Percentiles rank a stretch among this genome's conserved stretches.
Evolutionary conservation across 164 flowering plant species (phyloP).

Genomic region (Malania oleifera): DNA sequence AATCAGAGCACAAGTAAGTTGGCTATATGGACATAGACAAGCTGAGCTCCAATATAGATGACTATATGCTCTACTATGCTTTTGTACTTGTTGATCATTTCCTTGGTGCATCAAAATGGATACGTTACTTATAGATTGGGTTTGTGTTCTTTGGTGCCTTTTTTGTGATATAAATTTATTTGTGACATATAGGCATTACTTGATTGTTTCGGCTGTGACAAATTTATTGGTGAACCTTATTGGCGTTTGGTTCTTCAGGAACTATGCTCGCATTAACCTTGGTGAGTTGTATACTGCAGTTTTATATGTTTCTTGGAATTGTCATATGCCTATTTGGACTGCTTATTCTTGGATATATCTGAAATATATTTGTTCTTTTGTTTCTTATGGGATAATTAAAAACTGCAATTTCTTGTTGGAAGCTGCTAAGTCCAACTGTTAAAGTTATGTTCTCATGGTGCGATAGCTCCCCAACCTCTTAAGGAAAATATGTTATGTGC

Average conservation of each 20-base stretch:
- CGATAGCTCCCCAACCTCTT: too few species aligned
- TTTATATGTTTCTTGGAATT: conserved; percentile 4
- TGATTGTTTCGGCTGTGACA: conserved; percentile 92
- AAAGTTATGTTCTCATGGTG: too few species aligned
- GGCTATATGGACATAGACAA: background rate
- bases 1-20: conserved; percentile 98
- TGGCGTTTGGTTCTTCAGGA: conserved; percentile 99
- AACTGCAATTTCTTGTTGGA: too few species aligned
- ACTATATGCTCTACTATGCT: background rate
- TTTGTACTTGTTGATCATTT: background rate
- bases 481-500: too few species aligned
- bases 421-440: too few species aligned
- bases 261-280: conserved; percentile 82
- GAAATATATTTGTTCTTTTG: too few species aligned
- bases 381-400: too few species aligned
- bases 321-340: background rate
- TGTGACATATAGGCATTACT: conserved; percentile 71
- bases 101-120: too few species aligned
- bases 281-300: conserved; percentile 39
- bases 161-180: conserved; percentile 1
- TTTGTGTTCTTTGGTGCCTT: background rate
- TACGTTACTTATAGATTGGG: conserved; percentile 2
- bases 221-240: conserved; percentile 88
- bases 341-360: too few species aligned
- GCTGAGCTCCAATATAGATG: background rate